Percentiles rank a stretch among this genome's conserved stretches.
These are phyloP conservation scores for Pseudogymnoascus sp. DNA, from an alignment of 2,329 filamentous ascomycete genomes.

Conservation along the genomic window DNA sequence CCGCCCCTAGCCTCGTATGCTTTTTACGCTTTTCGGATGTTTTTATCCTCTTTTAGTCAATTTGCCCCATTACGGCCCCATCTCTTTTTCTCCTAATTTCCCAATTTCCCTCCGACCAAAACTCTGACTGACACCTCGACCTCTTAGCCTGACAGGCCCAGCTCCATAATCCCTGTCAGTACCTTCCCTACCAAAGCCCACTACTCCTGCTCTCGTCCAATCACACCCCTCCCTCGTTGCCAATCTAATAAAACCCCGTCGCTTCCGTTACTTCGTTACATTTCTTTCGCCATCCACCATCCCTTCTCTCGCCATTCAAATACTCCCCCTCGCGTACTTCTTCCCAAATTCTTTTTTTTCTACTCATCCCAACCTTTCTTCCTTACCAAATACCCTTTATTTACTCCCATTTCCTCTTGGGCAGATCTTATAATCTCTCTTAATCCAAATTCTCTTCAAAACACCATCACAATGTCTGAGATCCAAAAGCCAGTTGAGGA, in stretches of 20 bases:
- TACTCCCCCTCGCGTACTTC: slow-evolving; percentile 3
- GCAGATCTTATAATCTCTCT: slow-evolving; percentile 14
- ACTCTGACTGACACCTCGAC: slow-evolving; percentile 1
- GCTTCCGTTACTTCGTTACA: slow-evolving; percentile 6
- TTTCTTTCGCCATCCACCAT: slow-evolving; percentile 7
- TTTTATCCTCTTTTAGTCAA: slow-evolving; percentile 3
- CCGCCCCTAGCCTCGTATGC: neutral
- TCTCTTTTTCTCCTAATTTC: neutral
- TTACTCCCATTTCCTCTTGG: neutral
- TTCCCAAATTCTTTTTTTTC: slow-evolving; percentile 5
- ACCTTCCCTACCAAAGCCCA: neutral
- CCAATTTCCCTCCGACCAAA: neutral
- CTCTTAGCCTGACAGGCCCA: slow-evolving; percentile 8
- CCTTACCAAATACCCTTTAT: slow-evolving; percentile 3
- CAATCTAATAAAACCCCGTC: slow-evolving; percentile 8
- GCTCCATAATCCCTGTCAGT: slow-evolving; percentile 7
- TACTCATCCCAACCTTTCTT: slow-evolving; percentile 7
- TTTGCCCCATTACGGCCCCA: neutral
- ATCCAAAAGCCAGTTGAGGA: slow-evolving; percentile 53
- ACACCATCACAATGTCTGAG: slow-evolving; percentile 43
- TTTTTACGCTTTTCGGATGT: neutral
- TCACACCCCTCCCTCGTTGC: neutral
- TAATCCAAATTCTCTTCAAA: slow-evolving; percentile 10
- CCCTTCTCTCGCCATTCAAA: slow-evolving; percentile 6
- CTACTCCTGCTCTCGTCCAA: slow-evolving; percentile 1